Base-by-base conservation (phyloP, 305 asterid genomes). In the Ilex paraguariensis region DNA sequence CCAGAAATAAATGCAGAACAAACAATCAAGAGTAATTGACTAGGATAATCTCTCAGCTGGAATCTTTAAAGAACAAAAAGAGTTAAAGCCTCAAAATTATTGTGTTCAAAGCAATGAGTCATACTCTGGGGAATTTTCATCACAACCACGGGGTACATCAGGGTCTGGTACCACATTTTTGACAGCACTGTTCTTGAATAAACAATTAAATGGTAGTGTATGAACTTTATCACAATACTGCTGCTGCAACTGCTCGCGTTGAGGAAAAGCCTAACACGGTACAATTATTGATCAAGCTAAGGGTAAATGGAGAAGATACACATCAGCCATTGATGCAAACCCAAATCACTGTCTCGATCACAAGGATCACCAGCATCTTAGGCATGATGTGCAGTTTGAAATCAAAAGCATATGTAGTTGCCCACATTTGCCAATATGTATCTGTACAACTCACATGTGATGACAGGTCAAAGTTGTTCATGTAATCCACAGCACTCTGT, bases 131-230 rank as follows among this genome's bases (percentile, higher is more conserved):
- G 97, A 93, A 78, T 84, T 84, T 65, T 75, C 76, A 79, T 93
- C 81, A 64, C 99, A 93, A 63, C 97, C 88, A 50, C 67, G 79
- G 55, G 99, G 97, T 65, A 93, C 81, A 82, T 90, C 96, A 60
- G 97, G 95, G 75, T 93, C 93, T 5, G 90, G 91, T 59, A 87
- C 57, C 57, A 73, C 73, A 76, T 90, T 87, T 74, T 65, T 86
- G 79, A 86, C 88, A 31, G 77, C 64, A 49, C 67, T 82, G 77
- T 81, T 90, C 83, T 82, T 82, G 76, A 86, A 83, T 56, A 73
- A 66, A 75, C 75, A 76, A 60, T 75, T 80, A 53, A 70, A 77
- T 63, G 79, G 78, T 64, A 82, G 93, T 40, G 87, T 70, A 66
- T 68, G 81, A 68, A 32, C 61, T 69, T 81, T 77, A 60, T 70